A percentile compares a stretch with the other conserved stretches of the same genome.
These are phyloP conservation scores for Primulina eburnea DNA, from an alignment of 257 asterid genomes.

Conservation along the genomic window DNA sequence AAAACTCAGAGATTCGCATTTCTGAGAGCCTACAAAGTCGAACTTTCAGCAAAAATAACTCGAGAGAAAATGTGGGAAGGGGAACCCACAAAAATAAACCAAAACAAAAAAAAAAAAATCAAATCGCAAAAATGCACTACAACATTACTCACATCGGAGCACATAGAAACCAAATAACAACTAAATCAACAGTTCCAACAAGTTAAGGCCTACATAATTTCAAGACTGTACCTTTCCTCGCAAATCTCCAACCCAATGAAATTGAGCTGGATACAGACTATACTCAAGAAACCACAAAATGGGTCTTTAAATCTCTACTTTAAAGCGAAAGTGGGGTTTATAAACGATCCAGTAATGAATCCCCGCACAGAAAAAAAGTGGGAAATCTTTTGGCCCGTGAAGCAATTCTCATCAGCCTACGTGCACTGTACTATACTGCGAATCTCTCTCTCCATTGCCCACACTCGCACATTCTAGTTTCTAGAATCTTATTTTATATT, in stretches of 20 bases:
- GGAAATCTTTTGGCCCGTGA: neutral
- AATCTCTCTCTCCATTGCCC: neutral
- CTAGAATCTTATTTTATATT: too few relatives aligned
- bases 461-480: neutral
- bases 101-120: neutral
- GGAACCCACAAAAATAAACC: slow-evolving; percentile 17
- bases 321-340: neutral
- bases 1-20: slow-evolving; percentile 15
- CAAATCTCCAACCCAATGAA: neutral
- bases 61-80: neutral
- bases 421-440: neutral
- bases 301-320: slow-evolving; percentile 14
- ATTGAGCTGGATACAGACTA: slow-evolving; percentile 4
- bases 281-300: slow-evolving; percentile 11
- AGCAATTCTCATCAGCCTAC: neutral
- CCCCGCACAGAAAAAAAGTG: neutral
- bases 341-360: neutral
- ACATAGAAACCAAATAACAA: neutral
- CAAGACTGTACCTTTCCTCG: slow-evolving; percentile 30
- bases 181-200: slow-evolving; percentile 5
- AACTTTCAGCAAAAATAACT: neutral
- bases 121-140: slow-evolving; percentile 16
- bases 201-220: neutral
- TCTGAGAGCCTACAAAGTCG: slow-evolving; percentile 9
- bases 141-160: neutral